Evolutionary conservation across 2,329 filamentous ascomycete genomes (phyloP).

Genomic region (Zymoseptoria tritici): DNA sequence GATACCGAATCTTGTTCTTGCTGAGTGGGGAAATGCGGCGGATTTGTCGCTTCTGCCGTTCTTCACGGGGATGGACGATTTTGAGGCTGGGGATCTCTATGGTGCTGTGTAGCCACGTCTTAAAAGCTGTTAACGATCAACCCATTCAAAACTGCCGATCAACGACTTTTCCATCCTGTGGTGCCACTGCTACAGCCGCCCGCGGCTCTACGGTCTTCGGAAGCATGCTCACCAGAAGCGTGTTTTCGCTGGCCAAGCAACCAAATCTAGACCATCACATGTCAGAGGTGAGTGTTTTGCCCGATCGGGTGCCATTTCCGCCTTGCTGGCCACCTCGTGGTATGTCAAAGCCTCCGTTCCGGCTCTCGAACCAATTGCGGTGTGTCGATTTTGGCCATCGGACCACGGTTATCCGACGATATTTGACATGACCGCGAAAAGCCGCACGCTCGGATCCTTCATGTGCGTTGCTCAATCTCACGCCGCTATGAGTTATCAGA

Average conservation of each 20-base stretch:
- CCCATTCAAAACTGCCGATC: too few relatives aligned
- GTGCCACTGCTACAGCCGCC: too few relatives aligned
- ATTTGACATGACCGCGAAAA: not conserved
- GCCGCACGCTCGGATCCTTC: too few relatives aligned
- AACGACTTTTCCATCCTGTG: too few relatives aligned
- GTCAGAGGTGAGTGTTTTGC: not conserved
- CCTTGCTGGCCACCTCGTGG: too few relatives aligned
- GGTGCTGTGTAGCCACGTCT: not conserved
- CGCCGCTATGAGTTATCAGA: not conserved
- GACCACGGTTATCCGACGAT: not conserved
- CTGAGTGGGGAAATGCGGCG: slow-evolving; percentile 3
- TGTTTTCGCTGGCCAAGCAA: not conserved
- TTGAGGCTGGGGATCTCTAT: not conserved
- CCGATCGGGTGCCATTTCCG: too few relatives aligned
- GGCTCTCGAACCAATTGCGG: not conserved
- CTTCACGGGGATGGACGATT: slow-evolving; percentile 3
- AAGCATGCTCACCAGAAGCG: not conserved
- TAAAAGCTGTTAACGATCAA: not conserved
- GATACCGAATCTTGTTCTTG: not conserved
- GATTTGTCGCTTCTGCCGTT: slow-evolving; percentile 3
- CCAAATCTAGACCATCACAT: not conserved
- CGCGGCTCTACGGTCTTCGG: not conserved
- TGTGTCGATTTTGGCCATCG: not conserved
- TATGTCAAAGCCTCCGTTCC: not conserved
- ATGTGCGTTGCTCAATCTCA: not conserved